These are phyloP conservation scores for Zoysia japonica DNA, from an alignment of 176 grass and related monocot genomes.

Conservation along the genomic window DNA sequence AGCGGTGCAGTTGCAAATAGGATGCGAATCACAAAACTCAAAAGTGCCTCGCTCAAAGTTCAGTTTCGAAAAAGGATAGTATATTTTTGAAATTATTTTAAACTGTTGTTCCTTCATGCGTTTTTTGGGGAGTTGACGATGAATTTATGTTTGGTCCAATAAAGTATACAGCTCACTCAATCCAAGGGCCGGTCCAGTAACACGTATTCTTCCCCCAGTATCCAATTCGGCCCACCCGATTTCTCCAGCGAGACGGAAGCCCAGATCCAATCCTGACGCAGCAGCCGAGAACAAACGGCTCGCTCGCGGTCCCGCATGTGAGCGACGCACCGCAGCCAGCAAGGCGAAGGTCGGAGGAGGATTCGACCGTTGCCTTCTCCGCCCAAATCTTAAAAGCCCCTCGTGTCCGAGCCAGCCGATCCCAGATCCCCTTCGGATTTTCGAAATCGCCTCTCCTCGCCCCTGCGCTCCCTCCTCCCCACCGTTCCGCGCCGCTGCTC, in stretches of 20 bases:
- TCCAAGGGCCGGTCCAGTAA: background rate
- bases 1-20: too few relatives aligned
- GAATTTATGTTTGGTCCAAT: background rate
- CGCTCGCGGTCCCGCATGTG: slow-evolving; percentile 23
- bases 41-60: too few relatives aligned
- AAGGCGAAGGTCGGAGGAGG: background rate
- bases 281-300: background rate
- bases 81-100: too few relatives aligned
- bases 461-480: background rate
- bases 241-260: background rate
- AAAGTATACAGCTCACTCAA: background rate
- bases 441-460: slow-evolving; percentile 15
- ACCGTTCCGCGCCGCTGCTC: slow-evolving; percentile 14
- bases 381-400: slow-evolving; percentile 21
- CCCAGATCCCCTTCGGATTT: slow-evolving; percentile 14
- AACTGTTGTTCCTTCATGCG: too few relatives aligned
- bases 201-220: background rate
- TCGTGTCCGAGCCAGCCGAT: background rate
- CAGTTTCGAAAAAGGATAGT: too few relatives aligned
- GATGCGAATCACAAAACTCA: too few relatives aligned
- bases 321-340: slow-evolving; percentile 19
- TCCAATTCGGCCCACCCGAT: background rate
- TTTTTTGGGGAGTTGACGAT: background rate
- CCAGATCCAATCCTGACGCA: background rate
- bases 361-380: slow-evolving; percentile 67